phyloP scores from a whole-genome alignment of 768 basidiomycete species.

The Termitomyces titanicus region DNA sequence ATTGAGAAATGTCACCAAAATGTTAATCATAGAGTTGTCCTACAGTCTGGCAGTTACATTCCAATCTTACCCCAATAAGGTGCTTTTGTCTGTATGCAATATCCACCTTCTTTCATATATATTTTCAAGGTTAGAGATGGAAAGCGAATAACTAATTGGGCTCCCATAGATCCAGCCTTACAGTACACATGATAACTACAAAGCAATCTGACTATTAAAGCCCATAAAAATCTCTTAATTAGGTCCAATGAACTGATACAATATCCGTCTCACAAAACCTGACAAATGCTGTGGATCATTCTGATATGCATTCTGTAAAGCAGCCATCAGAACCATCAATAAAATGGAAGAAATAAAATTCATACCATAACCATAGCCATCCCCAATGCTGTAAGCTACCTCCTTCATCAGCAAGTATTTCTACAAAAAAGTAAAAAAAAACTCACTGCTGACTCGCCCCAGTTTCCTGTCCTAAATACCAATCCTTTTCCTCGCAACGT shows the following conservation, averaged over 20 bases:
- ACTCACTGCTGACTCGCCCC: constrained; percentile 64
- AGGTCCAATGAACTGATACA: constrained; percentile 90
- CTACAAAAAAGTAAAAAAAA: constrained; percentile 5
- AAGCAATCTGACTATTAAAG: too few species aligned
- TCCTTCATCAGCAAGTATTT: constrained; percentile 6
- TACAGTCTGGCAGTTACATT: too few species aligned
- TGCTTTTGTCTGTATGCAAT: too few species aligned
- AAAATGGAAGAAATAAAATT: constrained; percentile 5
- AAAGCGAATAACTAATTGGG: too few species aligned
- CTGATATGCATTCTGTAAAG: constrained; percentile 70
- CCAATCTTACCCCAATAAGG: too few species aligned
- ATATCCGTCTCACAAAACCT: constrained; percentile 71
- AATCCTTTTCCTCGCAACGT: constrained; percentile 71
- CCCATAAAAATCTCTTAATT: constrained; percentile 49
- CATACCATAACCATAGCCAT: constrained; percentile 92
- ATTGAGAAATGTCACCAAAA: too few species aligned
- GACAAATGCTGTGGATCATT: constrained; percentile 80
- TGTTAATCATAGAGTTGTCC: too few species aligned
- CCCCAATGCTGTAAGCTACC: constrained; percentile 62
- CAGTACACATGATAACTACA: too few species aligned
- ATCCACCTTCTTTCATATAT: too few species aligned
- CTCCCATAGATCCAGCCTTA: too few species aligned
- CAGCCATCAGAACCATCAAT: neutral
- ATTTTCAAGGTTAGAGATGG: too few species aligned
- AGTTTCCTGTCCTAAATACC: constrained; percentile 67